Conservation (phyloP, 129 eudicot species). For the Ambrosia artemisiifolia region DNA sequence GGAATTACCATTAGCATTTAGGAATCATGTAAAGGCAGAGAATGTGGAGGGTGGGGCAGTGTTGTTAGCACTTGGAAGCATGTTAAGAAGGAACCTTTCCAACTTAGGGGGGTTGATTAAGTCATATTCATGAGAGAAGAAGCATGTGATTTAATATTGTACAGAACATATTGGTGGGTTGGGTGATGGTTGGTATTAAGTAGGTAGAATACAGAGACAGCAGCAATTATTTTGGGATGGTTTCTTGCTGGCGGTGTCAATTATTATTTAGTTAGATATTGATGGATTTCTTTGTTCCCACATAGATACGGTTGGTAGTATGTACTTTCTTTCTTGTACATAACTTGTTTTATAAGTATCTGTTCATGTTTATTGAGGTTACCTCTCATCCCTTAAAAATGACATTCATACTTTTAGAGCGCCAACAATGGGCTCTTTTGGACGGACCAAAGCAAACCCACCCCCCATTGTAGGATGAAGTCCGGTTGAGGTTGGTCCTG, state of each 20-base stretch:
- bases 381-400: not conserved
- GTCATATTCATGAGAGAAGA: slow-evolving; percentile 52
- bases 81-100: slow-evolving; percentile 79
- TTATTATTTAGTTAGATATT: slow-evolving; percentile 19
- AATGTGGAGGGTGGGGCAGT: slow-evolving; percentile 66
- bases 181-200: slow-evolving; percentile 32
- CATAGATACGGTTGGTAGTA: not conserved
- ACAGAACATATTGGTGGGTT: slow-evolving; percentile 8
- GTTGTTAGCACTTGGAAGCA: slow-evolving; percentile 77
- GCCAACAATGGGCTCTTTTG: no score
- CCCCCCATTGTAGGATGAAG: no score
- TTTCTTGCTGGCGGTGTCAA: slow-evolving; percentile 19
- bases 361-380: not conserved
- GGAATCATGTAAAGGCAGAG: slow-evolving; percentile 37
- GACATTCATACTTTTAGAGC: not conserved
- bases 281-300: slow-evolving; percentile 13
- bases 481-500: no score
- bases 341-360: slow-evolving; percentile 14
- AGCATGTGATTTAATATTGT: slow-evolving; percentile 18
- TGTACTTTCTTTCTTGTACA: slow-evolving; percentile 8
- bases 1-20: slow-evolving; percentile 49
- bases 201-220: slow-evolving; percentile 28
- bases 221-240: slow-evolving; percentile 11
- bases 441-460: no score
- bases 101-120: slow-evolving; percentile 76